Evolutionary conservation across 116 monocot species (phyloP).

Genomic region (Posidonia oceanica): DNA sequence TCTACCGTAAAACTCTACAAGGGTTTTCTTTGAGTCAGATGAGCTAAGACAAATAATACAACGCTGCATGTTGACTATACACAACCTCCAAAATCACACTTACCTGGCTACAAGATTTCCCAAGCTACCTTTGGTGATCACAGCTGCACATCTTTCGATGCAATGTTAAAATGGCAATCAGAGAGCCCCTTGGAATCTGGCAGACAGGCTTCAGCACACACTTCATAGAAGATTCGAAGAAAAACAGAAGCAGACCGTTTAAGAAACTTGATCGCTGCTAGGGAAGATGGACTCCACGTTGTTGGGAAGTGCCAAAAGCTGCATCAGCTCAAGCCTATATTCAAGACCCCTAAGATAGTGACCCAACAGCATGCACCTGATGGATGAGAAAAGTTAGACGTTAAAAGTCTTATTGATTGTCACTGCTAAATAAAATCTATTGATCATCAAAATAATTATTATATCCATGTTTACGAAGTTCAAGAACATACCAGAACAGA

Average conservation of each 20-base stretch:
- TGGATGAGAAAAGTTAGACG: not conserved
- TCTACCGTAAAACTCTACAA: too few relatives aligned
- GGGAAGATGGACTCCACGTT: constrained; percentile 7
- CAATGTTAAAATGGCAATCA: too few relatives aligned
- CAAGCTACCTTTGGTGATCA: too few relatives aligned
- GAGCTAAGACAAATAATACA: too few relatives aligned
- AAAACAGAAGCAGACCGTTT: not conserved
- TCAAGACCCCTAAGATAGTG: constrained; percentile 88
- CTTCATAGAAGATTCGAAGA: not conserved
- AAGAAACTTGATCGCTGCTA: constrained; percentile 5
- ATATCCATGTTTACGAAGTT: not conserved
- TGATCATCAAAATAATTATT: not conserved
- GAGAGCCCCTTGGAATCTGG: not conserved
- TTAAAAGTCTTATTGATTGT: not conserved
- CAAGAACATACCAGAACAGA: constrained; percentile 55
- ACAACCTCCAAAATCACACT: too few relatives aligned
- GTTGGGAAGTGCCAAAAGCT: constrained; percentile 45
- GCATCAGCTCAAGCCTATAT: constrained; percentile 66
- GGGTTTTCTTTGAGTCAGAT: too few relatives aligned
- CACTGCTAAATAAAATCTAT: not conserved
- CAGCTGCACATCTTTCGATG: too few relatives aligned
- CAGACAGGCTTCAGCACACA: not conserved
- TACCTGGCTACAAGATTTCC: too few relatives aligned
- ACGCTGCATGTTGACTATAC: too few relatives aligned
- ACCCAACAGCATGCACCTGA: constrained; percentile 95